These are phyloP conservation scores for Senna siamea DNA, from an alignment of 306 rosid species.

Conservation along the genomic window DNA sequence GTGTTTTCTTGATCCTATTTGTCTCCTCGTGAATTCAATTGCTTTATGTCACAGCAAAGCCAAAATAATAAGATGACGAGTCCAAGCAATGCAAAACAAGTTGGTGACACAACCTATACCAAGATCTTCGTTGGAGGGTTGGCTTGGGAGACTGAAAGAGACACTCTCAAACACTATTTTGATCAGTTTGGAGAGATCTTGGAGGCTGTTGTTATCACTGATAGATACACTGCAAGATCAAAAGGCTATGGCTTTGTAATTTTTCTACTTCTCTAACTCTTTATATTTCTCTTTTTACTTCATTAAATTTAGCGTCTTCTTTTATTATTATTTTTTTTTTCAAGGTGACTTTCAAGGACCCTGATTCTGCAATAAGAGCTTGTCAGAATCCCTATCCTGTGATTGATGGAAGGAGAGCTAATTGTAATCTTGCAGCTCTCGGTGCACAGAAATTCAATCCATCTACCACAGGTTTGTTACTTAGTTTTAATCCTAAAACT, in stretches of 20 bases:
- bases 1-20: constrained; percentile 20
- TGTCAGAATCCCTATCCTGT: constrained; percentile 68
- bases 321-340: too few relatives aligned
- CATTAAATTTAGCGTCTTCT: constrained; percentile 1
- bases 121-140: constrained; percentile 69
- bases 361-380: constrained; percentile 70
- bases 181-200: constrained; percentile 65
- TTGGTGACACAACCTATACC: constrained; percentile 52
- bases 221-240: constrained; percentile 58
- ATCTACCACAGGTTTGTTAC: constrained; percentile 43
- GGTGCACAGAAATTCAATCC: constrained; percentile 57
- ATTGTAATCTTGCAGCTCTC: constrained; percentile 55
- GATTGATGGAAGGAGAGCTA: constrained; percentile 83
- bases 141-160: constrained; percentile 60
- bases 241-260: constrained; percentile 72
- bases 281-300: neutral
- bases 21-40: neutral
- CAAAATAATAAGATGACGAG: constrained; percentile 44
- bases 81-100: constrained; percentile 40
- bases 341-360: constrained; percentile 75
- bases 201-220: constrained; percentile 64
- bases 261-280: neutral
- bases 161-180: constrained; percentile 47
- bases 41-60: constrained; percentile 46
- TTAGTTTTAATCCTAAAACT: constrained; percentile 9